A percentile compares a stretch with the other conserved stretches of the same genome.
phyloP scores from a whole-genome alignment of 2,329 filamentous ascomycete genomes.

The Coleophoma eucalyptorum region DNA sequence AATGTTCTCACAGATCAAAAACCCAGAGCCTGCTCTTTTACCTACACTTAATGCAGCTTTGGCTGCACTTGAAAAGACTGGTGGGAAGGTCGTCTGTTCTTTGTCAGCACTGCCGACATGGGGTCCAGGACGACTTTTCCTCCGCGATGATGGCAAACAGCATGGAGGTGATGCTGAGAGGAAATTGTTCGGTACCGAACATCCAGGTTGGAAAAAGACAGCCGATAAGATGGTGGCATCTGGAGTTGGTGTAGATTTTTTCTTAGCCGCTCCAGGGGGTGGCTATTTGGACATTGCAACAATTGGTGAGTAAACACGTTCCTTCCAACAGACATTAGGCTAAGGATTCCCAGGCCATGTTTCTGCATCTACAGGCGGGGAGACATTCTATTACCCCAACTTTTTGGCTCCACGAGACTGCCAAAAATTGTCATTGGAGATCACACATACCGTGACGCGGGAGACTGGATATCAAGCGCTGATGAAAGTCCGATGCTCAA shows the following conservation, averaged over 20 bases:
- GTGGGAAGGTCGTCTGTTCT: slow-evolving; percentile 89
- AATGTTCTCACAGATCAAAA: slow-evolving; percentile 85
- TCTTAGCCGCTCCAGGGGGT: slow-evolving; percentile 85
- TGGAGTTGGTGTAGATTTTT: slow-evolving; percentile 90
- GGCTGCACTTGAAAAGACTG: slow-evolving; percentile 78
- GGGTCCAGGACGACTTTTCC: slow-evolving; percentile 80
- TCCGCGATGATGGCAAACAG: slow-evolving; percentile 85
- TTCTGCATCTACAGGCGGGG: slow-evolving; percentile 84
- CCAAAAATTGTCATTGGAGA: slow-evolving; percentile 77
- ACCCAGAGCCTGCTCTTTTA: slow-evolving; percentile 84
- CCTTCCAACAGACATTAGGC: no score
- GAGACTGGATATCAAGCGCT: slow-evolving; percentile 94
- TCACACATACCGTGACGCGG: slow-evolving; percentile 79
- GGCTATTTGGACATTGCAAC: slow-evolving; percentile 92
- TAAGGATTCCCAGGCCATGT: slow-evolving; percentile 59
- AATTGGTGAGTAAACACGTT: slow-evolving; percentile 55
- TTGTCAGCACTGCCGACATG: slow-evolving; percentile 85
- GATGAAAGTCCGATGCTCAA: slow-evolving; percentile 98
- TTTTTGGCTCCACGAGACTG: slow-evolving; percentile 86
- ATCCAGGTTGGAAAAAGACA: slow-evolving; percentile 80
- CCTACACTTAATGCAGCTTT: slow-evolving; percentile 81
- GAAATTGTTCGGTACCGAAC: slow-evolving; percentile 87
- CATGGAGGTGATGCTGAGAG: slow-evolving; percentile 85
- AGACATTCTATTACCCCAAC: slow-evolving; percentile 96
- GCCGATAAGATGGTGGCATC: slow-evolving; percentile 84